Conservation (phyloP, 805 yeast genomes). For the Grigorovia yakushimaensis region DNA sequence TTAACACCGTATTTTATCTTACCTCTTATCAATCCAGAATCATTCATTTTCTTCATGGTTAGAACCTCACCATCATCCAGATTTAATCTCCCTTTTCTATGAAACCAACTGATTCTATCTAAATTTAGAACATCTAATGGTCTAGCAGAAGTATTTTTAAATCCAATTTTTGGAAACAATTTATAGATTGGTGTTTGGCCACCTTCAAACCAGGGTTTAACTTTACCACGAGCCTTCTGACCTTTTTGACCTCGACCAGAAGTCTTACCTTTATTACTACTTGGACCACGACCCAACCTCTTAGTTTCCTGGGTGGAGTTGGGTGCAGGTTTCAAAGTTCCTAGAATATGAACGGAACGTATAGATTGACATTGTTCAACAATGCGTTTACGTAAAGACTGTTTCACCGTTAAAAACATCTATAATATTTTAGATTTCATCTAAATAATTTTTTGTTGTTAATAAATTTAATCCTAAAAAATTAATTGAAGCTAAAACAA, state of each 20-base stretch:
- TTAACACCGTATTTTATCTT: slow-evolving; percentile 71
- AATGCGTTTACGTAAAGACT: neutral
- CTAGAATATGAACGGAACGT: slow-evolving; percentile 29
- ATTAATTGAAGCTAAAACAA: too few relatives aligned
- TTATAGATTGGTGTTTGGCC: slow-evolving; percentile 92
- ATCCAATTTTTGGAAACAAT: slow-evolving; percentile 82
- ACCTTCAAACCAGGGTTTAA: slow-evolving; percentile 94
- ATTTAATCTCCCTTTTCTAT: slow-evolving; percentile 54
- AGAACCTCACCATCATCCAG: slow-evolving; percentile 52
- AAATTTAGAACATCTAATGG: slow-evolving; percentile 54
- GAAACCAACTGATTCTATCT: slow-evolving; percentile 58
- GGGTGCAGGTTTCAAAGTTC: slow-evolving; percentile 47
- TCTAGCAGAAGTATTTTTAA: slow-evolving; percentile 52
- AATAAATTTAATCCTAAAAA: too few relatives aligned
- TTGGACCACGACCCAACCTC: slow-evolving; percentile 93
- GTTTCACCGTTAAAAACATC: neutral
- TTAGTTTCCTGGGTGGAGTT: slow-evolving; percentile 53
- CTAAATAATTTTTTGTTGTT: too few relatives aligned
- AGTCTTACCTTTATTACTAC: slow-evolving; percentile 86
- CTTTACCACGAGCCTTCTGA: slow-evolving; percentile 90
- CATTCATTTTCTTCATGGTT: slow-evolving; percentile 67
- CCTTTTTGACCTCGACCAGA: slow-evolving; percentile 98
- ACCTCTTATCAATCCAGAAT: slow-evolving; percentile 65
- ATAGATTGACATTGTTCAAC: neutral
- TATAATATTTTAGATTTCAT: too few relatives aligned